phyloP scores from a whole-genome alignment of 192 early-diverging fungal species.

The Phycomyces blakesleeanus region DNA sequence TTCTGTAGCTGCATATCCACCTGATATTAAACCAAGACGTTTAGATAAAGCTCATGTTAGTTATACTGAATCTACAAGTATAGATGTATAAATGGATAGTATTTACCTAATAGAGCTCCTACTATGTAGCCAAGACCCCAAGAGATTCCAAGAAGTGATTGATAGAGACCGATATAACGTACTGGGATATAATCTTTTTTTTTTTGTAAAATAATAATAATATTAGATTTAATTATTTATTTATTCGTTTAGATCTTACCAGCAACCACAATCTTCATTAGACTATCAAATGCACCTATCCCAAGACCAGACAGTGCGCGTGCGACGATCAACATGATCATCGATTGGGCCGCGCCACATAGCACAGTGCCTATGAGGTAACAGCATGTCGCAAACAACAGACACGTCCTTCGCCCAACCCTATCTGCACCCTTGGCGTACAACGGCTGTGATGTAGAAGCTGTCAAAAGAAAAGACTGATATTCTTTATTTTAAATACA shows the following conservation, averaged over 20 bases:
- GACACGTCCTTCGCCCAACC: conserved; percentile 44
- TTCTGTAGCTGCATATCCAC: conserved; percentile 41
- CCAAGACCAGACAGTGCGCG: conserved; percentile 57
- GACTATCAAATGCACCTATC: conserved; percentile 40
- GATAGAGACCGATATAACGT: conserved; percentile 30
- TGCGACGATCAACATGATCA: conserved; percentile 52
- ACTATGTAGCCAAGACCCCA: conserved; percentile 33
- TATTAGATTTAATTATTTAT: no score
- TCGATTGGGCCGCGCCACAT: conserved; percentile 55
- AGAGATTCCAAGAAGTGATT: conserved; percentile 21
- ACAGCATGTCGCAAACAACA: conserved; percentile 69
- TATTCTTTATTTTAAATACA: no score
- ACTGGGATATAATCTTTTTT: conserved; percentile 31
- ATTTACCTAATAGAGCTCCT: conserved; percentile 26
- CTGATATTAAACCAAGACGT: no score
- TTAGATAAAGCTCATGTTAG: no score
- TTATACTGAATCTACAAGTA: no score
- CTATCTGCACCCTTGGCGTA: conserved; percentile 45
- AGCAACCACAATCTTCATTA: conserved; percentile 49
- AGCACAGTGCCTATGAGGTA: conserved; percentile 78
- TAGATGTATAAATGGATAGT: no score
- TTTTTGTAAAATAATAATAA: not conserved
- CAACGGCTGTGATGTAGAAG: conserved; percentile 43
- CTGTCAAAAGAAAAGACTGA: conserved; percentile 44
- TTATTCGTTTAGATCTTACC: conserved; percentile 16